Base-by-base conservation (phyloP, 345 rosid genomes). In the Salix exigua region DNA sequence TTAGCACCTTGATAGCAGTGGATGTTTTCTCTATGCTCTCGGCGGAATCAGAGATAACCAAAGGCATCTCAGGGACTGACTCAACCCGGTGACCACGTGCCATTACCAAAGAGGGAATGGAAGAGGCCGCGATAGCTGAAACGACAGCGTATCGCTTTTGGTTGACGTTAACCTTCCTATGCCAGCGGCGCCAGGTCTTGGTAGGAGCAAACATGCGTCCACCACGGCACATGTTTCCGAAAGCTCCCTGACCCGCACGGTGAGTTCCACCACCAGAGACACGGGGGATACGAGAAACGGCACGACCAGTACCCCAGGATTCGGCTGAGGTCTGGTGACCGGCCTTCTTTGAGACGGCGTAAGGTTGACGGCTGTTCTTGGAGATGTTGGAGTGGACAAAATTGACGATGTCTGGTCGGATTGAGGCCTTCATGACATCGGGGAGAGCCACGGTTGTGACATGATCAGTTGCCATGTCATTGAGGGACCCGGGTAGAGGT, bases 141-240 rank as follows among this genome's bases (percentile, higher is more conserved):
- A 86, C 97, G 0, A 92, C 83, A 0, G 99, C 99, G 78, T 91
- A 90, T 9, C 99, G 71, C 86, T 91, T 96, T 91, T 87, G 92
- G 85, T 92, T 94, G 7, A 96, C 90, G 75, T 92, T 94, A 81
- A 96, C 85, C 73, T 89, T 86, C 13, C 99, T 83, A 84, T 96
- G 99, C 99, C 99, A 96, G 38, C 93, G 86, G 74, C 99, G 91
- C 94, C 94, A 92, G 92, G 91, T 96, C 91, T 88, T 92, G 42
- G 99, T 96, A 2, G 98, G 99, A 68, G 99, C 99, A 66, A 96
- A 96, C 99, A 96, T 96, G 18, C 99, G 91, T 0, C 99, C 99
- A 14, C 99, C 99, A 3, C 99, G 96, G 71, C 99, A 96, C 99
- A 96, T 96, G 91, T 96, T 96, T 7, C 99, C 99, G 68, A 89